Evolutionary conservation across 108 stramenopile genomes (phyloP).

Genomic region (Cyclotella baltica): DNA sequence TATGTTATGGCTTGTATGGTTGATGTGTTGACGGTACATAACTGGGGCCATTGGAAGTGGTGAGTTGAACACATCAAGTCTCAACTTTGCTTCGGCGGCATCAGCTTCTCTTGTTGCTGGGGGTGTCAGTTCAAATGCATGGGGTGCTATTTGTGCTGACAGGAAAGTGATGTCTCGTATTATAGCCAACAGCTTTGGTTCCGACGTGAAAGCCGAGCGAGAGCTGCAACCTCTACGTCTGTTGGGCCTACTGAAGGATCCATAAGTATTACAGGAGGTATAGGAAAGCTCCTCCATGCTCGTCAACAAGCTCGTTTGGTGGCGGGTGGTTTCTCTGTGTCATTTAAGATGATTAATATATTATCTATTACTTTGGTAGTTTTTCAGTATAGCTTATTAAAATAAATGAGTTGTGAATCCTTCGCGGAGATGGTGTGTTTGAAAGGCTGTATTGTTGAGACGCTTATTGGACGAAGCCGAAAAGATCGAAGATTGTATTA

Average conservation of each 20-base stretch:
- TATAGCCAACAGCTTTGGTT: slow-evolving; percentile 72
- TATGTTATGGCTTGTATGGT: slow-evolving; percentile 81
- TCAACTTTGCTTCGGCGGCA: slow-evolving; percentile 50
- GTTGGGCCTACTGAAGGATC: slow-evolving; percentile 39
- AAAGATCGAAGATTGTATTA: no score
- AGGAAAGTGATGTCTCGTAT: slow-evolving; percentile 82
- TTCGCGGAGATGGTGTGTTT: no score
- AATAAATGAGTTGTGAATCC: no score
- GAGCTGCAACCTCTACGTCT: slow-evolving; percentile 32
- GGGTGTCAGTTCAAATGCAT: slow-evolving; percentile 38
- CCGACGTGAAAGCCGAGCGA: slow-evolving; percentile 52
- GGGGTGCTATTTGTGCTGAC: slow-evolving; percentile 66
- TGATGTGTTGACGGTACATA: slow-evolving; percentile 75
- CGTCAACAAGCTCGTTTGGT: slow-evolving; percentile 67
- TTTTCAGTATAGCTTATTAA: not conserved
- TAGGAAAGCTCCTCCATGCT: slow-evolving; percentile 70
- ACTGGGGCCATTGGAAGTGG: slow-evolving; percentile 82
- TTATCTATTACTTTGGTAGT: not conserved
- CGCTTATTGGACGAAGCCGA: no score
- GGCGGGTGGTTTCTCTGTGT: not conserved
- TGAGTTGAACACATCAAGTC: slow-evolving; percentile 42
- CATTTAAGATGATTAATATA: slow-evolving; percentile 14
- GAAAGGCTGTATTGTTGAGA: no score
- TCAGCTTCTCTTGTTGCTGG: slow-evolving; percentile 44
- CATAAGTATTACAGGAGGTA: slow-evolving; percentile 42